phyloP scores from a whole-genome alignment of 2,329 filamentous ascomycete species.

The Dactylellina sp. region DNA sequence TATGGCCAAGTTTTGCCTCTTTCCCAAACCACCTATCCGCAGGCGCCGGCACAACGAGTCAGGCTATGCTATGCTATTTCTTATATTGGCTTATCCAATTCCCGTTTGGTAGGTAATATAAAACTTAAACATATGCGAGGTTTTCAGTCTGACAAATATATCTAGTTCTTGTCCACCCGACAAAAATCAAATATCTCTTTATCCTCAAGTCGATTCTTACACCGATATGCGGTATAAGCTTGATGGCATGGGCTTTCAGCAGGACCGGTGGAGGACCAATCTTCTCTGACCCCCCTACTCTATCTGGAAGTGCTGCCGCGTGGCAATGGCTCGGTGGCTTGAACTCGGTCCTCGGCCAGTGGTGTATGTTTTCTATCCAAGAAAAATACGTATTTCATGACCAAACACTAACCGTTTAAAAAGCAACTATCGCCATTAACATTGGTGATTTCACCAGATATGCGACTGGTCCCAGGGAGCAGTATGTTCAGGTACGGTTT shows the following conservation, averaged over 20 bases:
- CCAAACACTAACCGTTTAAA: constrained; percentile 66
- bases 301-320: constrained; percentile 62
- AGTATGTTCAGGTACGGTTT: constrained; percentile 60
- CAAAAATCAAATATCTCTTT: constrained; percentile 69
- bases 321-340: constrained; percentile 62
- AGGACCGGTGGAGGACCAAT: constrained; percentile 69
- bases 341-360: constrained; percentile 55
- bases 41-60: constrained; percentile 69
- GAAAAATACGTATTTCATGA: too few species aligned
- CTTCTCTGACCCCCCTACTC: constrained; percentile 65
- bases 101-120: constrained; percentile 63
- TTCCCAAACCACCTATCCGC: constrained; percentile 69
- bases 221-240: constrained; percentile 72
- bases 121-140: constrained; percentile 65
- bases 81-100: constrained; percentile 71
- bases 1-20: constrained; percentile 70
- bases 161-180: constrained; percentile 70
- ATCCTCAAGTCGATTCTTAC: constrained; percentile 68
- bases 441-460: constrained; percentile 70
- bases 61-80: constrained; percentile 71
- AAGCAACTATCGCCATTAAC: constrained; percentile 67
- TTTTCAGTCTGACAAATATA: constrained; percentile 64
- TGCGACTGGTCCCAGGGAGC: constrained; percentile 62
- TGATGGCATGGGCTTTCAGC: constrained; percentile 73
- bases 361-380: constrained; percentile 69